These are phyloP conservation scores for Nicotiana undulata DNA, from an alignment of 257 asterid species.

Conservation along the genomic window DNA sequence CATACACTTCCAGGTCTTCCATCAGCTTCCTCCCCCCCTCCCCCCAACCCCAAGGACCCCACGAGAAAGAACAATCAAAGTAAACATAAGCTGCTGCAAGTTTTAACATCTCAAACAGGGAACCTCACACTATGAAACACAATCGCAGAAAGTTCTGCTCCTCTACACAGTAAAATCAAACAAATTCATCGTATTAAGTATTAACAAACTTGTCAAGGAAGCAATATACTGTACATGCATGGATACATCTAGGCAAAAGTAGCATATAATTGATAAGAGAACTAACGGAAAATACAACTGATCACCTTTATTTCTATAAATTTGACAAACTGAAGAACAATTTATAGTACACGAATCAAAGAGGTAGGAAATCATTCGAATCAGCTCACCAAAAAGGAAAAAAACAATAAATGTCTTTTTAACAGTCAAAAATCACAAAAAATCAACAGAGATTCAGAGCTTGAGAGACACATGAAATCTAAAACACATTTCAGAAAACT, in stretches of 20 bases:
- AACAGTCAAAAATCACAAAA: background rate
- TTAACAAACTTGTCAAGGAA: background rate
- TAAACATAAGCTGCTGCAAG: background rate
- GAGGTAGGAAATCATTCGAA: background rate
- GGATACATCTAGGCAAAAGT: background rate
- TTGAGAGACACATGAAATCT: background rate
- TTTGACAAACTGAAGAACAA: background rate
- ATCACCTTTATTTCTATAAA: background rate
- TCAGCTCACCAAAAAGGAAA: background rate
- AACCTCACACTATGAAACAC: background rate
- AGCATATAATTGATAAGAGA: background rate
- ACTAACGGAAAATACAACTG: background rate
- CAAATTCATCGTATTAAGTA: background rate
- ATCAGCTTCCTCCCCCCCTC: background rate
- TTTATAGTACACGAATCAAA: background rate
- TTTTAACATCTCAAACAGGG: background rate
- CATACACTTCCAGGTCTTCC: background rate
- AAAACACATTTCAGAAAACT: background rate
- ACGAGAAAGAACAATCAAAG: background rate
- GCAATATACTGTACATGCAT: background rate
- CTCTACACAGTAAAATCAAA: background rate
- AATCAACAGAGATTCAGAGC: background rate
- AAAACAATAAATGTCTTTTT: background rate
- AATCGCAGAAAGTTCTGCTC: background rate
- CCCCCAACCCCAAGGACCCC: background rate